Percentiles rank a stretch among this genome's conserved stretches.
Conservation (phyloP, 2,329 filamentous ascomycete genomes). For the Cladosporium sp. region DNA sequence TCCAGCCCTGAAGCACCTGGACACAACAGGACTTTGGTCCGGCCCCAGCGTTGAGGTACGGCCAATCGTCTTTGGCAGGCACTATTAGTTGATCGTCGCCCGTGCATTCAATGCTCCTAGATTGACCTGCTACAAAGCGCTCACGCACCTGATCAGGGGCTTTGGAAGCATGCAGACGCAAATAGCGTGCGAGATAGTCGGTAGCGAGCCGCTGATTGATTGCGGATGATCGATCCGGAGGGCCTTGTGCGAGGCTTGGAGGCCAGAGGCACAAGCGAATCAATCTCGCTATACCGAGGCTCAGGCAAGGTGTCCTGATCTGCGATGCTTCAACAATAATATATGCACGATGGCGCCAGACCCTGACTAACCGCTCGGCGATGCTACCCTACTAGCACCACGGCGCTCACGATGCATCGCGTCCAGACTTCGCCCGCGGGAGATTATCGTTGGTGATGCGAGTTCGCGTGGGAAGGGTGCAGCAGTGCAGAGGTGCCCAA, state of each 20-base stretch:
- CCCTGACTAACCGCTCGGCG: neutral
- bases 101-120: no score
- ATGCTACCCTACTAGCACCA: constrained; percentile 6
- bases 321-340: constrained; percentile 1
- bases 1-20: neutral
- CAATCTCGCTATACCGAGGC: constrained; percentile 1
- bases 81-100: no score
- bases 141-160: neutral
- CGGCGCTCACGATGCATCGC: neutral
- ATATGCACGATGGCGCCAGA: constrained; percentile 2
- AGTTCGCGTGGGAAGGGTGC: no score
- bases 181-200: neutral
- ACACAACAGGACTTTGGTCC: constrained; percentile 1
- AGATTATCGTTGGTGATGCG: no score
- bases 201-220: neutral
- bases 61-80: no score
- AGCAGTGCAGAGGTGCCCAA: neutral
- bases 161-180: neutral
- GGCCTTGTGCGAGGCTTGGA: neutral
- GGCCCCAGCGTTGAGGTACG: neutral
- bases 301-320: constrained; percentile 6
- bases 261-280: neutral
- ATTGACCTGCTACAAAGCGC: no score
- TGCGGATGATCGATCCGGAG: neutral
- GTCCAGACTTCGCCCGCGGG: neutral